These are phyloP conservation scores for Fusarium tanahbumbuense DNA, from an alignment of 2,329 filamentous ascomycete species.

Conservation along the genomic window DNA sequence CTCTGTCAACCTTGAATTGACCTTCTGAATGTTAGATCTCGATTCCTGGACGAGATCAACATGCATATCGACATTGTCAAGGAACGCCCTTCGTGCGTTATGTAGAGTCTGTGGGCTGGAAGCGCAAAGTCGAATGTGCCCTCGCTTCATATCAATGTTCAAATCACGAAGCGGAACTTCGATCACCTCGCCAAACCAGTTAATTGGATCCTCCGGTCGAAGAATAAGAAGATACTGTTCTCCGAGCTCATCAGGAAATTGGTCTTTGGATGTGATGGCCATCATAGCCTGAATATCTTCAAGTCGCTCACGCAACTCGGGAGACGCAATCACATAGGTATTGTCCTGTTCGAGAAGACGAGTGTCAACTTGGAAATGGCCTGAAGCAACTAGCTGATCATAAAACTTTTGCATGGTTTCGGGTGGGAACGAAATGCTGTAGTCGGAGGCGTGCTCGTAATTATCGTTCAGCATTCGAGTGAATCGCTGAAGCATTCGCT, in stretches of 20 bases:
- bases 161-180: constrained; percentile 79
- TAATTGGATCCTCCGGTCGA: constrained; percentile 79
- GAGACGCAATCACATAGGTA: constrained; percentile 86
- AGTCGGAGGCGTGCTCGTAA: constrained; percentile 97
- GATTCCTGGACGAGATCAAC: constrained; percentile 92
- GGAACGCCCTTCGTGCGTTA: constrained; percentile 81
- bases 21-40: constrained; percentile 90
- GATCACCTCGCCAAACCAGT: constrained; percentile 85
- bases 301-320: constrained; percentile 77
- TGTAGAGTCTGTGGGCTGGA: constrained; percentile 84
- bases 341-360: constrained; percentile 77
- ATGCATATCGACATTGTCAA: constrained; percentile 82
- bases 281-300: constrained; percentile 89
- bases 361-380: constrained; percentile 88
- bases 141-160: constrained; percentile 84
- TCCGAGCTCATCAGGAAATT: constrained; percentile 74
- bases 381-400: constrained; percentile 81
- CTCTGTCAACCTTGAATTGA: constrained; percentile 90
- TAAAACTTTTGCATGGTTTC: constrained; percentile 81
- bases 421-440: constrained; percentile 79
- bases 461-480: constrained; percentile 89
- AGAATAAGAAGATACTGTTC: constrained; percentile 86
- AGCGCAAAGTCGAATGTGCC: constrained; percentile 88
- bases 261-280: constrained; percentile 71
- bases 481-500: constrained; percentile 96